Base-by-base conservation (phyloP, 2,329 filamentous ascomycete species). In the Nemania sp. region DNA sequence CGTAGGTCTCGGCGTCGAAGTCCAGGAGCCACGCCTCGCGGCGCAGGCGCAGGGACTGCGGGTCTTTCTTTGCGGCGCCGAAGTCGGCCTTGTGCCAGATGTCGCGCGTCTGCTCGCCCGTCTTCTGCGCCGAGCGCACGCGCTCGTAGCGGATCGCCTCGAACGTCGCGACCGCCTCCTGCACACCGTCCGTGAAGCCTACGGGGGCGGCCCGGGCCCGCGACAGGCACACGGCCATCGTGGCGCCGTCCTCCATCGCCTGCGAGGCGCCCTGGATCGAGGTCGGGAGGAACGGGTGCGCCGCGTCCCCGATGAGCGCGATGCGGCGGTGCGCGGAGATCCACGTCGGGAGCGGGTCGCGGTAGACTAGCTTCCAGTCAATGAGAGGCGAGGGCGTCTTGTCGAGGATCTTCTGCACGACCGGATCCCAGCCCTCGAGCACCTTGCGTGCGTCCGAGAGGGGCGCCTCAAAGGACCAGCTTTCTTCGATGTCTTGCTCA, bases 61-160 rank as follows among this genome's bases (percentile, higher is more conserved):
- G 79, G 52, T 80, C 72, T 63, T 76, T 73, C 67, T 76, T 77
- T n/a, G 79, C 78, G 21, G 75, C 75, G 32, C 72, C 73, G 74
- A 79, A 83, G 68, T 81, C 78, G 7, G 80, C 80, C 68, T 79
- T 80, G 70, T 83, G 81, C 81, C 80, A 83, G 69, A 78, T 78
- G 63, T 81, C 78, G 34, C 79, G 72, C 1, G 80, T 79, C 50
- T 74, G 73, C 57, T 79, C 76, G 5, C 80, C 80, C 18, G 77
- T 81, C 63, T 79, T 78, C 72, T 82, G 79, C 13, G 80, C 77
- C 29, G 74, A 74, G 61, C 77, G 76, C 20, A 81, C 79, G 25
- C 81, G 75, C 35, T 79, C 78, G 68, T 79, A 82, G 21, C 81
- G 72, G 34, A 82, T 76, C 7, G 76, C 74, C 68, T 81, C 75